Base-by-base conservation (phyloP, 495 filamentous ascomycete genomes). In the Copromyces sp. region DNA sequence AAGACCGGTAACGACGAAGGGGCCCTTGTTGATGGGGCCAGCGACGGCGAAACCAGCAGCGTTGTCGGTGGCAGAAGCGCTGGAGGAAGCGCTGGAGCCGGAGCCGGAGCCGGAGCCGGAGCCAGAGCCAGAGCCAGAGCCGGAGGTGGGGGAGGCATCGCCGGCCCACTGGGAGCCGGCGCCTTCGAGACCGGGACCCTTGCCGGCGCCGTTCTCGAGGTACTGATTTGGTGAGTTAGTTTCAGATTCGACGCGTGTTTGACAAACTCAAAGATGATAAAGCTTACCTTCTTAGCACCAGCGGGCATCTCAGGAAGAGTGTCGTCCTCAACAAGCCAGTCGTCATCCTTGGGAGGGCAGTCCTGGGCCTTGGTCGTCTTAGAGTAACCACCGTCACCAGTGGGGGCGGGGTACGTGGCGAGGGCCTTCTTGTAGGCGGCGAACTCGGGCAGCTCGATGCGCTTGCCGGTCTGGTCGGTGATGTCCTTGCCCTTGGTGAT, bases 331-430 rank as follows among this genome's bases (percentile, higher is more conserved):
- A 97, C 91, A 68, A 92, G 86, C 94, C 94, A 99, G 78, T 87
- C 88, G 70, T 81, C 80, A 75, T 90, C 88, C 75, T 87, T 79
- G 32, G 83, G 76, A 3, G 95, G 95, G 87, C 95, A 99, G n/a
- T 81, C 78, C 74, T 82, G 87, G 40, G 90, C 81, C 47, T 86
- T 83, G 72, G 90, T 89, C 72, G 84, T 90, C 72, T 85, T 77
- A 82, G 91, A 92, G 86, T 91, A 94, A 69, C 92, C 90, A 76
- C 93, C 95, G 77, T 93, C 85, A 72, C 92, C 95, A 29, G 77
- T 80, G 39, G 94, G 94, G 80, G 88, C 86, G 38, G 85, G 76
- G 75, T 89, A 91, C 44, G 86, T 85, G 14, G 81, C 76, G 75
- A 94, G 87, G 73, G 91, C 92, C 17, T 81, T 80, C 82, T 89